Evolutionary conservation across 176 grass and related monocot species (phyloP).

Genomic region (bread wheat (Triticum aestivum)): DNA sequence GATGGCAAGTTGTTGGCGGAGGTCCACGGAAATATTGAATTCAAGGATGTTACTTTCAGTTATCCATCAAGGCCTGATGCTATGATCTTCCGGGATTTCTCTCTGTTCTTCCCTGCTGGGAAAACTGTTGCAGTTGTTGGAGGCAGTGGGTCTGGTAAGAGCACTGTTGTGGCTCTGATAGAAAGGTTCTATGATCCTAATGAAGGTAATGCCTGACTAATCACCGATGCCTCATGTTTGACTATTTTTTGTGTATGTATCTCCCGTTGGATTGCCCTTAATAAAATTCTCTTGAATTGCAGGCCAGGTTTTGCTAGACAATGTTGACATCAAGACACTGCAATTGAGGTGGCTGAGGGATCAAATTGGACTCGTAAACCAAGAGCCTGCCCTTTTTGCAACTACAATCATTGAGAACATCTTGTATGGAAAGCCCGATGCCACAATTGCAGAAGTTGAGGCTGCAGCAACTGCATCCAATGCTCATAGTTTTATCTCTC

Average conservation of each 20-base stretch:
- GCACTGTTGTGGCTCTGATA: slow-evolving; percentile 92
- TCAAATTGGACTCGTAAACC: slow-evolving; percentile 97
- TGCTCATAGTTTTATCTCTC: slow-evolving; percentile 91
- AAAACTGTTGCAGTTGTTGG: slow-evolving; percentile 94
- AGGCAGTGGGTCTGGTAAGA: slow-evolving; percentile 98
- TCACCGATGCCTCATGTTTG: not conserved
- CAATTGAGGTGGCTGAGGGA: slow-evolving; percentile 91
- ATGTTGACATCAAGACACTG: slow-evolving; percentile 94
- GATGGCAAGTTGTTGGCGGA: slow-evolving; percentile 89
- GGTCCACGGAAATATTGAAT: slow-evolving; percentile 97
- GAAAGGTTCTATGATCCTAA: slow-evolving; percentile 99
- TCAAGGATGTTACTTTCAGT: slow-evolving; percentile 98
- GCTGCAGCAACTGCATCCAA: slow-evolving; percentile 85
- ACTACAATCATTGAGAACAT: slow-evolving; percentile 96
- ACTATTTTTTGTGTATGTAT: not conserved
- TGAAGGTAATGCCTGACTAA: slow-evolving; percentile 51
- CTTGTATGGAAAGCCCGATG: slow-evolving; percentile 91
- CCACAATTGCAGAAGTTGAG: slow-evolving; percentile 86
- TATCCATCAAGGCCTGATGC: slow-evolving; percentile 96
- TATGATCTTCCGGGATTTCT: slow-evolving; percentile 94
- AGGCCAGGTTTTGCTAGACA: slow-evolving; percentile 95
- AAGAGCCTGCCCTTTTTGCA: slow-evolving; percentile 98
- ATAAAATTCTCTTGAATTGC: slow-evolving; percentile 13
- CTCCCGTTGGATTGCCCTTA: not conserved
- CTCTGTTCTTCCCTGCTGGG: slow-evolving; percentile 92